phyloP scores from a whole-genome alignment of 805 yeast genomes.

The Cyberlindnera subsufficiens region DNA sequence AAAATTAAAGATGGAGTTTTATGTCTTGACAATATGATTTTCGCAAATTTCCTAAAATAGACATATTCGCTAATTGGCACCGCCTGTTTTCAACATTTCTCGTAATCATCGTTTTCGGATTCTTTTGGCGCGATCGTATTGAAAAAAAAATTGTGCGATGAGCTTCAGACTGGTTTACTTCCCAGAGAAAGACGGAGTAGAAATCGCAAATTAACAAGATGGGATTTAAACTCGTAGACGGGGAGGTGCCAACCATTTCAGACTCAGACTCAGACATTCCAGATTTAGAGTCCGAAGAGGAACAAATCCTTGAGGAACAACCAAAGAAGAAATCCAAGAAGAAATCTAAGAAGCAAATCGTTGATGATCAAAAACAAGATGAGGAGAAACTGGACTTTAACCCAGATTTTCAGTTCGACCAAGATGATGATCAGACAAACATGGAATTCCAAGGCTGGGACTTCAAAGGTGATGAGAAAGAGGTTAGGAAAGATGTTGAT shows the following conservation, averaged over 20 bases:
- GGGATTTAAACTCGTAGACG: constrained; percentile 31
- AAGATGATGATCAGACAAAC: constrained; percentile 50
- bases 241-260: constrained; percentile 68
- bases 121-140: neutral
- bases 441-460: constrained; percentile 76
- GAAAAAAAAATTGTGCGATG: constrained; percentile 14
- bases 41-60: too few relatives aligned
- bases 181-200: neutral
- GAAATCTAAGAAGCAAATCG: constrained; percentile 18
- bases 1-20: too few relatives aligned
- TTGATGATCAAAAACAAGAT: constrained; percentile 26
- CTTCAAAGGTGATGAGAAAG: constrained; percentile 46
- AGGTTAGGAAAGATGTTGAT: constrained; percentile 59
- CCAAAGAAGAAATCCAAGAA: constrained; percentile 19
- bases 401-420: constrained; percentile 66
- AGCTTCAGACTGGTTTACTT: constrained; percentile 3
- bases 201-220: constrained; percentile 3
- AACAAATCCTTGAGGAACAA: constrained; percentile 22
- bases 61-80: too few relatives aligned
- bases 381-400: constrained; percentile 53
- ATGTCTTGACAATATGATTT: too few relatives aligned
- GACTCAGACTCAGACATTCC: constrained; percentile 50
- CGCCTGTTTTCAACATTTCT: too few relatives aligned
- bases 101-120: neutral
- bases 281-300: constrained; percentile 2